Evolutionary conservation across 1,284 basidiomycete genomes (phyloP).

Genomic region (Puccinia horiana): DNA sequence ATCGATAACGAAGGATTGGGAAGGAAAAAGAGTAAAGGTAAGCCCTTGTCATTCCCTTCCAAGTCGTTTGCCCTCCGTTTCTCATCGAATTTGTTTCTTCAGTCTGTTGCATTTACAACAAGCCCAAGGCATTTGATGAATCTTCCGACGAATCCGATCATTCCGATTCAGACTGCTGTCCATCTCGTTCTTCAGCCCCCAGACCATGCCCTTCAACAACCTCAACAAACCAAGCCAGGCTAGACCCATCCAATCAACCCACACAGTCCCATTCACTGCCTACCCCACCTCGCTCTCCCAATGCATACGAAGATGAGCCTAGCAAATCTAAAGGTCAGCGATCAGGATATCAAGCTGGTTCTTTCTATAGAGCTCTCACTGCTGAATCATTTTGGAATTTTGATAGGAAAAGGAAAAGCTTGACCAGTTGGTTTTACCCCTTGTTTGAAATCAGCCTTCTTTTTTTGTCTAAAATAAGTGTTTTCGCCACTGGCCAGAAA

Average conservation of each 20-base stretch:
- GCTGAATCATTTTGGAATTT: too few relatives aligned
- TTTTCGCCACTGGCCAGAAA: too few relatives aligned
- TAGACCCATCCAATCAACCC: not conserved
- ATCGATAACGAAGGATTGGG: conserved; percentile 79
- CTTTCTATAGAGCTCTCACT: too few relatives aligned
- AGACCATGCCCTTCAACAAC: not conserved
- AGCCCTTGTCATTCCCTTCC: conserved; percentile 55
- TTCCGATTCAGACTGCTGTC: conserved; percentile 55
- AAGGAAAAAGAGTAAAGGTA: conserved; percentile 80
- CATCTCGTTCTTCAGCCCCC: conserved; percentile 4
- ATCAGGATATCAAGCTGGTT: not conserved
- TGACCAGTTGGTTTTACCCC: too few relatives aligned
- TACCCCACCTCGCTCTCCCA: conserved; percentile 2
- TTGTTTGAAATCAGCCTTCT: too few relatives aligned
- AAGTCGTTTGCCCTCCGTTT: not conserved
- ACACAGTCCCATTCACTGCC: conserved; percentile 5
- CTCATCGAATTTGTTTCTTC: not conserved
- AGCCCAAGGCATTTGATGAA: conserved; percentile 73
- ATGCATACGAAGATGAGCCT: conserved; percentile 37
- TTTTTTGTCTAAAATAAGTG: too few relatives aligned
- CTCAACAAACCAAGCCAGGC: not conserved
- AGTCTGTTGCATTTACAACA: conserved; percentile 90
- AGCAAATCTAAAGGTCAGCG: conserved; percentile 29
- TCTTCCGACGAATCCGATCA: conserved; percentile 65
- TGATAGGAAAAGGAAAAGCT: too few relatives aligned